Evolutionary conservation across 768 basidiomycete genomes (phyloP).

Genomic region (Agrocybe pediades): DNA sequence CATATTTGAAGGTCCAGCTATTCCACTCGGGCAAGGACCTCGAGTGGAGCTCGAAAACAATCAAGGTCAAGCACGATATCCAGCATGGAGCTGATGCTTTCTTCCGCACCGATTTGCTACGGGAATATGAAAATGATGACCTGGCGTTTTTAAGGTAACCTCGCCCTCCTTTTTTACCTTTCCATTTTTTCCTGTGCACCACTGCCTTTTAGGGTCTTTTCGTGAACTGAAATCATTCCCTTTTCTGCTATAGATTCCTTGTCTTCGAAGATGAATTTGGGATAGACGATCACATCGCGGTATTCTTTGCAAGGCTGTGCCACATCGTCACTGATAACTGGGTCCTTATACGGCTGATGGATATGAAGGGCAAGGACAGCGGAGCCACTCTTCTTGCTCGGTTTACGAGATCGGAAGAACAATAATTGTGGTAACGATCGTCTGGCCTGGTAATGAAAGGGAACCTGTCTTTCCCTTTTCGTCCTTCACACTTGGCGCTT

Average conservation of each 20-base stretch:
- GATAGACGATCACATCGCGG: slow-evolving; percentile 48
- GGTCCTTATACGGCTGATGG: slow-evolving; percentile 51
- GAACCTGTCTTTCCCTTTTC: too few relatives aligned
- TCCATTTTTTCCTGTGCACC: too few relatives aligned
- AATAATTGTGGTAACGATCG: too few relatives aligned
- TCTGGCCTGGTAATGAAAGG: too few relatives aligned
- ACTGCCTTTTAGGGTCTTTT: background rate
- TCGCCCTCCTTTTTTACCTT: too few relatives aligned
- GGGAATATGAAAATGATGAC: slow-evolving; percentile 51
- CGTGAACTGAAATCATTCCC: background rate
- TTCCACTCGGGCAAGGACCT: slow-evolving; percentile 39
- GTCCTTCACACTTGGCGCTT: too few relatives aligned
- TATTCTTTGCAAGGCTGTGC: slow-evolving; percentile 55
- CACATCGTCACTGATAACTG: slow-evolving; percentile 45
- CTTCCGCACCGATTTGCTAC: slow-evolving; percentile 48
- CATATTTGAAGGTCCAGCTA: slow-evolving; percentile 48
- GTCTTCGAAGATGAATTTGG: slow-evolving; percentile 44
- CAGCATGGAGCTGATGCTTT: slow-evolving; percentile 38
- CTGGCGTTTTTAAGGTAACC: slow-evolving; percentile 59
- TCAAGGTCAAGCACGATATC: slow-evolving; percentile 34
- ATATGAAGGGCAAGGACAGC: slow-evolving; percentile 50
- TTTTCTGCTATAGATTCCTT: slow-evolving; percentile 28
- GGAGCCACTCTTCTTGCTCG: slow-evolving; percentile 34
- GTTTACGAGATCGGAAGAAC: slow-evolving; percentile 14
- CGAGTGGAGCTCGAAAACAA: slow-evolving; percentile 43